These are phyloP conservation scores for Cichorium intybus DNA, from an alignment of 140 eudicot species.

Conservation along the genomic window DNA sequence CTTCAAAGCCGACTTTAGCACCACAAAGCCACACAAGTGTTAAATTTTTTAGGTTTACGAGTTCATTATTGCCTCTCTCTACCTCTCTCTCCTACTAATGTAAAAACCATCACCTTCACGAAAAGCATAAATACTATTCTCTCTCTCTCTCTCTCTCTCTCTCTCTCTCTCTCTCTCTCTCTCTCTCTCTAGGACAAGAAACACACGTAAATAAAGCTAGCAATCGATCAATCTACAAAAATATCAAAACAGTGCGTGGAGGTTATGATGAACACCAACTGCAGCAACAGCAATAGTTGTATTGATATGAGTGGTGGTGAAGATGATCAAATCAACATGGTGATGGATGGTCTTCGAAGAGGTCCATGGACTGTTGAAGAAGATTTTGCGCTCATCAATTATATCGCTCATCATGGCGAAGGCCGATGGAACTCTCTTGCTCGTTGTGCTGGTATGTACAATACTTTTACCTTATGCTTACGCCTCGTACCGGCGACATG, in stretches of 20 bases:
- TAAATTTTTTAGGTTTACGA: constrained; percentile 8
- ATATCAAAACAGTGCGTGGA: background rate
- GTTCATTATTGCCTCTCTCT: constrained; percentile 44
- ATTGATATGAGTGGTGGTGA: constrained; percentile 25
- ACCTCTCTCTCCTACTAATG: constrained; percentile 20
- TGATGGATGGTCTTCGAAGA: constrained; percentile 54
- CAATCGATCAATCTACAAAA: background rate
- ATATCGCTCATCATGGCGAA: constrained; percentile 80
- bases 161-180: constrained; percentile 8
- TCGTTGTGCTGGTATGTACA: constrained; percentile 59
- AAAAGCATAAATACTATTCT: background rate
- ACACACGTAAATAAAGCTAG: background rate
- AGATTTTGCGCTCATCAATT: constrained; percentile 73
- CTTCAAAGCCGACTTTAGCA: constrained; percentile 27
- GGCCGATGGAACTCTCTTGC: constrained; percentile 96
- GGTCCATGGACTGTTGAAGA: constrained; percentile 99
- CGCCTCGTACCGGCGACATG: no score
- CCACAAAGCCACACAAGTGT: constrained; percentile 24
- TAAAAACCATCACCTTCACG: constrained; percentile 12
- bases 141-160: constrained; percentile 12
- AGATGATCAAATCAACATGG: constrained; percentile 29
- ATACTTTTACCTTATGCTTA: background rate
- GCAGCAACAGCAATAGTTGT: constrained; percentile 5
- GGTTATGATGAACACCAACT: background rate
- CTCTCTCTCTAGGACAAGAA: background rate